Evolutionary conservation across 108 stramenopile genomes (phyloP).

Genomic region (Nitzschia palea): DNA sequence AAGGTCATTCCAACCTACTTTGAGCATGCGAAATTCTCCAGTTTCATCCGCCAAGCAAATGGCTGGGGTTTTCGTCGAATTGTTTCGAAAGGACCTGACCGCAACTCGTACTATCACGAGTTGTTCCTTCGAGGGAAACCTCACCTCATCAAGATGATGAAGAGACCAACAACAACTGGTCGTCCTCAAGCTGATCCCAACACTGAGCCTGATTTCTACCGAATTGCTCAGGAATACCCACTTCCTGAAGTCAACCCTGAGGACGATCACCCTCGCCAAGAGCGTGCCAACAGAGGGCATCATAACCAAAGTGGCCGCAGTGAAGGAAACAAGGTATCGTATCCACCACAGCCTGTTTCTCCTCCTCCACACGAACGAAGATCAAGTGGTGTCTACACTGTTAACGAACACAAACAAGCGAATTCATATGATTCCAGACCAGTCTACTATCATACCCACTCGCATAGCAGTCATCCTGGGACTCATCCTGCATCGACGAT

Average conservation of each 20-base stretch:
- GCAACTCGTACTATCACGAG: slow-evolving; percentile 73
- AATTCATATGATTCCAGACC: too few relatives aligned
- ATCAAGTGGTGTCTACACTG: too few relatives aligned
- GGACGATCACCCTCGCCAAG: too few relatives aligned
- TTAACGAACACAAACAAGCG: too few relatives aligned
- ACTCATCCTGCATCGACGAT: not conserved
- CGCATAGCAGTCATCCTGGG: not conserved
- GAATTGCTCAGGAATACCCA: slow-evolving; percentile 53
- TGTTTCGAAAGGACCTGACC: slow-evolving; percentile 58
- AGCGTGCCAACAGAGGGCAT: too few relatives aligned
- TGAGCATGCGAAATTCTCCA: slow-evolving; percentile 68
- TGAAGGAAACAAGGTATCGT: too few relatives aligned
- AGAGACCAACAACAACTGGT: slow-evolving; percentile 51
- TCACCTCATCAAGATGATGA: slow-evolving; percentile 50
- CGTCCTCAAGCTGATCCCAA: slow-evolving; percentile 53
- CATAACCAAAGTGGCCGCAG: too few relatives aligned
- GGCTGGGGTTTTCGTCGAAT: slow-evolving; percentile 75
- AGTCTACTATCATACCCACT: not conserved
- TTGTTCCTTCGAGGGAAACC: slow-evolving; percentile 50
- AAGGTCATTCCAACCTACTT: slow-evolving; percentile 64
- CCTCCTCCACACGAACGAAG: not conserved
- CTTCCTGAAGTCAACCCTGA: slow-evolving; percentile 51
- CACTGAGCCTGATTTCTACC: slow-evolving; percentile 60
- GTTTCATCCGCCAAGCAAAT: slow-evolving; percentile 68
- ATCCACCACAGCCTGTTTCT: not conserved